A percentile compares a stretch with the other conserved stretches of the same genome.
These are phyloP conservation scores for Chrysochromulina parva DNA, from an alignment of 78 protist species.

Conservation along the genomic window DNA sequence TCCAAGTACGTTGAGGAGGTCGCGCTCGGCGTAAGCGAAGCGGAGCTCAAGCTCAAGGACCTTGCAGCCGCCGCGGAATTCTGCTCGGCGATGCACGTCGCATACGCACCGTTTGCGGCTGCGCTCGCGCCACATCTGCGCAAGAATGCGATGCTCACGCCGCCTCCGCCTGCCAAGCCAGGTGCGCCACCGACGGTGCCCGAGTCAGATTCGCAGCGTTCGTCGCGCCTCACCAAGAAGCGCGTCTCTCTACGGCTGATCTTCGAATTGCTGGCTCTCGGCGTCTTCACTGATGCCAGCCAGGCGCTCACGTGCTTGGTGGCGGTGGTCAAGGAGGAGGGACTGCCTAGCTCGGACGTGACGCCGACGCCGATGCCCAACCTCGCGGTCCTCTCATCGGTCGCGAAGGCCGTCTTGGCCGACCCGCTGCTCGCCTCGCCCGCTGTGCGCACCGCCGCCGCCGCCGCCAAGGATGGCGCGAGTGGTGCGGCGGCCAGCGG, in stretches of 20 bases:
- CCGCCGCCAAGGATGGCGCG: not conserved
- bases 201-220: not conserved
- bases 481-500: not conserved
- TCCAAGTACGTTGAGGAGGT: not conserved
- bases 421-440: not conserved
- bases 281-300: not conserved
- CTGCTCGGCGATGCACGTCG: not conserved
- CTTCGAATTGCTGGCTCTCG: not conserved
- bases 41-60: not conserved
- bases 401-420: not conserved
- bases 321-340: not conserved
- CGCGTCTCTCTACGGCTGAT: not conserved
- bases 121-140: not conserved
- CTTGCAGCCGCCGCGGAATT: not conserved
- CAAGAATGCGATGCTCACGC: not conserved
- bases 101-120: not conserved
- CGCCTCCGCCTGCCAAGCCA: not conserved
- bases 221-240: not conserved
- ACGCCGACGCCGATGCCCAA: not conserved
- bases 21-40: not conserved
- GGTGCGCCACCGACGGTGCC: not conserved
- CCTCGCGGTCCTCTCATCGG: not conserved
- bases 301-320: not conserved
- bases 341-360: not conserved
- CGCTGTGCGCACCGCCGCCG: not conserved